Evolutionary conservation across 2,329 filamentous ascomycete species (phyloP).

Genomic region (Colletotrichum truncatum): DNA sequence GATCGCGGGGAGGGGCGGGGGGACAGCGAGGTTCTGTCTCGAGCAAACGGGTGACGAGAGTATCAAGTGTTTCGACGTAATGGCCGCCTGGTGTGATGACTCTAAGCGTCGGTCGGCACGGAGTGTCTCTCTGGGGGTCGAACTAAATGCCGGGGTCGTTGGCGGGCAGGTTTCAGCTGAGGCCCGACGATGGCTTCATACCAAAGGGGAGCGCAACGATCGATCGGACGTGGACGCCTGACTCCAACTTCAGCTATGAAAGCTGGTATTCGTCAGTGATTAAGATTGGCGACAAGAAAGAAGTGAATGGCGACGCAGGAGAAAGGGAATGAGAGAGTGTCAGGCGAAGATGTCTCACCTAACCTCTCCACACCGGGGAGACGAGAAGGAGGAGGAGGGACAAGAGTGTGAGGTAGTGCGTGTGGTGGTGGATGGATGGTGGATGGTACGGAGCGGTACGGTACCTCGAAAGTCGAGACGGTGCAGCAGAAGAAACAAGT

Average conservation of each 20-base stretch:
- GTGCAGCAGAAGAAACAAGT: conserved; percentile 24
- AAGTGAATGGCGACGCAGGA: conserved; percentile 11
- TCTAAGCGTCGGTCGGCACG: conserved; percentile 9
- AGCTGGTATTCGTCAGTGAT: background rate
- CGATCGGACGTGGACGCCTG: conserved; percentile 5
- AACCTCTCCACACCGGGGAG: conserved; percentile 24
- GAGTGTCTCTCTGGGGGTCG: background rate
- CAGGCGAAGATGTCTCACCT: conserved; percentile 30
- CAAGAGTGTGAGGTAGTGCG: conserved; percentile 12
- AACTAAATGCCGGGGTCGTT: conserved; percentile 8
- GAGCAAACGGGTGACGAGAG: conserved; percentile 30
- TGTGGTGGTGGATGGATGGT: conserved; percentile 1
- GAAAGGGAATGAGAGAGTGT: conserved; percentile 18
- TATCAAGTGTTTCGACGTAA: conserved; percentile 4
- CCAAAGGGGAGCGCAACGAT: background rate
- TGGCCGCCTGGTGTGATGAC: background rate
- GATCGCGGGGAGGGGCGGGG: conserved; percentile 24
- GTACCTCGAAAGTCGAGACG: conserved; percentile 1
- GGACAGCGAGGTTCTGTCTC: conserved; percentile 31
- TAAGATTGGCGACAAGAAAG: conserved; percentile 16
- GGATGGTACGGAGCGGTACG: conserved; percentile 11
- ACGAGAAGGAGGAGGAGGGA: conserved; percentile 17
- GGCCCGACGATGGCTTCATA: conserved; percentile 28
- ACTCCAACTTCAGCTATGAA: conserved; percentile 3
- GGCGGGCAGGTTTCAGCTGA: conserved; percentile 29